Evolutionary conservation across 257 asterid species (phyloP), one percentile per base, ranked within the genome.

Genomic region (Nicotiana noctiflora): DNA sequence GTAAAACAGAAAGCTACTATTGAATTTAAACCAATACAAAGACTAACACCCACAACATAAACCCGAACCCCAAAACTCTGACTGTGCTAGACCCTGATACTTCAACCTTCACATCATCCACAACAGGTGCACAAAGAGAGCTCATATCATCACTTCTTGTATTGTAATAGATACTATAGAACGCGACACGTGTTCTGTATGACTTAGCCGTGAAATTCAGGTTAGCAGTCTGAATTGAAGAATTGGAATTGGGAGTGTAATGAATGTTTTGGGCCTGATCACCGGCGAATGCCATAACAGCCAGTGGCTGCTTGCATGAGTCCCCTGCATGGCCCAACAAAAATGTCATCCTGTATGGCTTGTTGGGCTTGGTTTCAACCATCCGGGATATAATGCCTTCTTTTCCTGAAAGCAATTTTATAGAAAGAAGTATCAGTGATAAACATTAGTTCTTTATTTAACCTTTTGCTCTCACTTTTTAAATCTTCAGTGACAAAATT

Each of bases 371-470:
- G 66, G 99, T 95, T 79, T 86, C 88, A 11, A 93, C 99, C 98
- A 91, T 93, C 81, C 93, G 98, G 18, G 99, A 95, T 81, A 95
- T 92, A 11, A 95, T 92, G 27, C 97, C 97, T 89, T 95, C 98
- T 70, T 95, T 93, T 6, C 98, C 97, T 0, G 99, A 95, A 0
- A 95, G 90, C 25, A 95, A 63, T 66, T 95, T 98, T 1, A 93
- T 59, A 0, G 99, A n/a, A n/a, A n/a, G n/a, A n/a, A n/a, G n/a
- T n/a, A n/a, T n/a, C n/a, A n/a, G n/a, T n/a, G n/a, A n/a, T n/a
- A n/a, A n/a, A n/a, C n/a, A n/a, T n/a, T n/a, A n/a, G n/a, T n/a
- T n/a, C n/a, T n/a, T n/a, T n/a, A n/a, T n/a, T n/a, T n/a, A n/a
- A n/a, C n/a, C n/a, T n/a, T n/a, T n/a, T n/a, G n/a, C n/a, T n/a